phyloP scores from a whole-genome alignment of 305 asterid species.

The Fraxinus latifolia region DNA sequence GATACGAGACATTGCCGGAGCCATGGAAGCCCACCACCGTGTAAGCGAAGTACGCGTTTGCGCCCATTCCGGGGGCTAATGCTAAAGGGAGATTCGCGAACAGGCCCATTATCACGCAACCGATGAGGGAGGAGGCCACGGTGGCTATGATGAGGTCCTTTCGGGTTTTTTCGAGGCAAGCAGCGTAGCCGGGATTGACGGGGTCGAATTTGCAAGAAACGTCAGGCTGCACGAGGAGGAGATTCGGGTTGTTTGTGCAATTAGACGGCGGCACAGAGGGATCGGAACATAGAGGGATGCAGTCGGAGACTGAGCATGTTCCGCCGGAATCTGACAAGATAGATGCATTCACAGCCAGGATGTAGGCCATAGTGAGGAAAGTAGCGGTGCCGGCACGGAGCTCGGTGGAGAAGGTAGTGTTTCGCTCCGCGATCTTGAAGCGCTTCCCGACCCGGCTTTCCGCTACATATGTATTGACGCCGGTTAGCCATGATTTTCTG shows the following conservation, averaged over 20 bases:
- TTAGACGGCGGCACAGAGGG: slow-evolving; percentile 40
- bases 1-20: slow-evolving; percentile 68
- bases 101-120: slow-evolving; percentile 78
- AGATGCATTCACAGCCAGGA: slow-evolving; percentile 95
- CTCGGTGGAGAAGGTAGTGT: slow-evolving; percentile 87
- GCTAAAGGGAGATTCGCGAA: slow-evolving; percentile 78
- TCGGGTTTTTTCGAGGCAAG: slow-evolving; percentile 61
- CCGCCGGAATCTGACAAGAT: slow-evolving; percentile 90
- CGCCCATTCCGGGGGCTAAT: slow-evolving; percentile 96
- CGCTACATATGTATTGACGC: slow-evolving; percentile 62
- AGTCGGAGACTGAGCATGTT: slow-evolving; percentile 83
- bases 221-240: slow-evolving; percentile 46
- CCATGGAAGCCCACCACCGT: slow-evolving; percentile 95
- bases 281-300: slow-evolving; percentile 68
- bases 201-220: slow-evolving; percentile 76
- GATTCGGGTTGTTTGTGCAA: slow-evolving; percentile 40
- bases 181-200: slow-evolving; percentile 82
- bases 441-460: slow-evolving; percentile 52
- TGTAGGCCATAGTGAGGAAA: slow-evolving; percentile 95
- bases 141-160: slow-evolving; percentile 88
- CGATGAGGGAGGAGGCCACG: slow-evolving; percentile 72
- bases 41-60: slow-evolving; percentile 87
- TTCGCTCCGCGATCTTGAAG: slow-evolving; percentile 73
- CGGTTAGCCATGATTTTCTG: slow-evolving; percentile 26
- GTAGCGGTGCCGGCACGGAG: slow-evolving; percentile 98